Evolutionary conservation across 805 yeast species (phyloP), one percentile per base, ranked within the genome.

Genomic region (Candida michaelii): DNA sequence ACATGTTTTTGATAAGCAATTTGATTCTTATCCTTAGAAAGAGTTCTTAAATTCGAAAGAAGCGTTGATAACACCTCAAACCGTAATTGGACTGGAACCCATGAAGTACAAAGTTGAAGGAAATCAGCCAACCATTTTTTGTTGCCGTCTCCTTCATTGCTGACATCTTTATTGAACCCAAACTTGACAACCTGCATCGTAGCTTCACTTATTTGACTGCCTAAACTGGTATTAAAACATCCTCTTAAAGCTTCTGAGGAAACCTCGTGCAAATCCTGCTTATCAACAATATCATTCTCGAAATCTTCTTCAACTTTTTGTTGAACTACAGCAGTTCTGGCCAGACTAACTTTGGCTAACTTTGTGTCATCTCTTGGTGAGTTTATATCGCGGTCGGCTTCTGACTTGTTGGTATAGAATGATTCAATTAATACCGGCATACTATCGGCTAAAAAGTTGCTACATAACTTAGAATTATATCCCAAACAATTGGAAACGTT

Each of bases 1-100:
- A 71, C 63, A 24, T 67, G 65, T n/a, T 59, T 52, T 54, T 74
- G 76, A 10, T 52, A 43, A 21, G 43, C 41, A 15, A 36, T 34
- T 15, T 52, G 43, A 8, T 46, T 39, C 11, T 49, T 47, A 2
- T 55, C 43, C 3, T 53, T 49, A 10, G 65, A 50, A 2, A 60
- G 41, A 2, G 45, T 21, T 36, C 61, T 49, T 44, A 65, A 44
- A 21, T 62, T 62, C 9, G 65, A 53, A 7, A 63, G 59, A 48
- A 58, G 56, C 2, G 83, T 67, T 11, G 78, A 59, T 32, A 87
- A 67, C 2, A 85, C 73, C 21, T 80, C 66, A 64, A 85, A 88
- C 48, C 96, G 70, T 49, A 80, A 71, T 56, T 81, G 96, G 29
- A 82, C 93, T 0, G 89, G 97, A 8, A 88, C 78, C 77, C 90